Conservation (phyloP, 2,329 filamentous ascomycete genomes). For the Phialophora verrucosa region DNA sequence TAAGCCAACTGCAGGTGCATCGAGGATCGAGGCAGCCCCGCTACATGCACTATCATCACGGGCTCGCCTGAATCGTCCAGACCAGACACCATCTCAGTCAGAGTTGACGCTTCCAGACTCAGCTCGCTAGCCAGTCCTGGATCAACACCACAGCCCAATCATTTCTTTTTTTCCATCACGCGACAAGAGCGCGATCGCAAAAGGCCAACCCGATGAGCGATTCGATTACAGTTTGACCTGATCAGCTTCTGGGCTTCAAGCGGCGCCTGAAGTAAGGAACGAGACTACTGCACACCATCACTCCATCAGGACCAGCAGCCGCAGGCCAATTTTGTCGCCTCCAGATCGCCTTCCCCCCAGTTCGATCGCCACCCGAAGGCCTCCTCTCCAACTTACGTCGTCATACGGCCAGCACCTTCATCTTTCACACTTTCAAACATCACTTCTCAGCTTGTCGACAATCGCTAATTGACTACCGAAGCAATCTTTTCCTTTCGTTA, state of each 20-base stretch:
- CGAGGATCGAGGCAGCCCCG: conserved; percentile 11
- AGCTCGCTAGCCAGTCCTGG: conserved; percentile 17
- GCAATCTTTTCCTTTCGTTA: conserved; percentile 25
- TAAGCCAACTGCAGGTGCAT: conserved; percentile 16
- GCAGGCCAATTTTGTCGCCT: conserved; percentile 1
- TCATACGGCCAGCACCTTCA: conserved; percentile 27
- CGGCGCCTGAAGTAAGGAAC: conserved; percentile 13
- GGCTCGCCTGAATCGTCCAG: conserved; percentile 10
- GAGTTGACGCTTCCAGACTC: conserved; percentile 8
- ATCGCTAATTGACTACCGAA: conserved; percentile 28
- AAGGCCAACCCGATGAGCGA: conserved; percentile 4
- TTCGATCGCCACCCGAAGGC: conserved; percentile 32
- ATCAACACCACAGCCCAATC: conserved; percentile 10
- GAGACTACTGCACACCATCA: conserved; percentile 17
- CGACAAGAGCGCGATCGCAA: conserved; percentile 9
- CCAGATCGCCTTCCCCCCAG: conserved; percentile 15
- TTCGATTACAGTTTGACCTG: conserved; percentile 7
- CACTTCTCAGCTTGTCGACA: conserved; percentile 30
- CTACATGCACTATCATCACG: conserved; percentile 3
- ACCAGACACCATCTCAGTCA: conserved; percentile 5
- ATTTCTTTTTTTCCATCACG: conserved; percentile 9
- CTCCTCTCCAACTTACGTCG: conserved; percentile 29
- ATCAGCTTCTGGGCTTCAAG: conserved; percentile 5
- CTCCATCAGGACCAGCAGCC: conserved; percentile 3
- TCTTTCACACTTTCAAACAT: conserved; percentile 19